phyloP scores from a whole-genome alignment of 805 yeast genomes.

The Myxozyma udenii region DNA sequence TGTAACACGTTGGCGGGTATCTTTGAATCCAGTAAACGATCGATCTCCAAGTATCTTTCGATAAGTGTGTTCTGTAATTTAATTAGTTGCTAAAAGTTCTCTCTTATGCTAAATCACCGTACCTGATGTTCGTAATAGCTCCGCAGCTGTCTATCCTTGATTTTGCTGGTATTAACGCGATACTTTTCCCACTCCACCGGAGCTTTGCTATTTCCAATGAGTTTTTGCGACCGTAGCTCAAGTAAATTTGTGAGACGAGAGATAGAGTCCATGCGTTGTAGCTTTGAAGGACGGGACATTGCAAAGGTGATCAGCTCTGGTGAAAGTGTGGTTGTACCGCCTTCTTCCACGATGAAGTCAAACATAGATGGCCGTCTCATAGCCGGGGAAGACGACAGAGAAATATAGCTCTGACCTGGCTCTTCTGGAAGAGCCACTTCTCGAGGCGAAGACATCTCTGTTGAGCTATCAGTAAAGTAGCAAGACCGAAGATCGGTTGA shows the following conservation, averaged over 20 bases:
- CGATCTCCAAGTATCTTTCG: conserved; percentile 57
- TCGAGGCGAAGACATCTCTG: conserved; percentile 21
- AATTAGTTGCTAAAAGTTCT: not conserved
- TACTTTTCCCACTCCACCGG: conserved; percentile 44
- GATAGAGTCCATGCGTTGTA: conserved; percentile 28
- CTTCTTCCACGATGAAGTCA: conserved; percentile 23
- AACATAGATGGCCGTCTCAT: conserved; percentile 27
- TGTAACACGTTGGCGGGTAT: conserved; percentile 34
- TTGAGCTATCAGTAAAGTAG: too few species aligned
- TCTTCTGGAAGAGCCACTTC: too few species aligned
- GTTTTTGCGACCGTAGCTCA: conserved; percentile 47
- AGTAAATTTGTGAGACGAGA: conserved; percentile 36
- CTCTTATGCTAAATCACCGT: conserved; percentile 33
- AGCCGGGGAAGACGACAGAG: conserved; percentile 26
- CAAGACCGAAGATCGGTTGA: too few species aligned
- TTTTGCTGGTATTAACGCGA: conserved; percentile 33
- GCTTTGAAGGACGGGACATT: conserved; percentile 26
- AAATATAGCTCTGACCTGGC: conserved; percentile 7
- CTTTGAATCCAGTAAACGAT: conserved; percentile 65
- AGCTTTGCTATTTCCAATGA: conserved; percentile 48
- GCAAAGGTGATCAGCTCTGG: conserved; percentile 27
- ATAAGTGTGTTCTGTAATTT: conserved; percentile 52
- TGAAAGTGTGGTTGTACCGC: conserved; percentile 14
- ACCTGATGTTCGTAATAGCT: conserved; percentile 52
- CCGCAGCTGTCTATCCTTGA: conserved; percentile 37